Conservation (phyloP, 2,329 filamentous ascomycete species). For the Aspergillus jensenii region DNA sequence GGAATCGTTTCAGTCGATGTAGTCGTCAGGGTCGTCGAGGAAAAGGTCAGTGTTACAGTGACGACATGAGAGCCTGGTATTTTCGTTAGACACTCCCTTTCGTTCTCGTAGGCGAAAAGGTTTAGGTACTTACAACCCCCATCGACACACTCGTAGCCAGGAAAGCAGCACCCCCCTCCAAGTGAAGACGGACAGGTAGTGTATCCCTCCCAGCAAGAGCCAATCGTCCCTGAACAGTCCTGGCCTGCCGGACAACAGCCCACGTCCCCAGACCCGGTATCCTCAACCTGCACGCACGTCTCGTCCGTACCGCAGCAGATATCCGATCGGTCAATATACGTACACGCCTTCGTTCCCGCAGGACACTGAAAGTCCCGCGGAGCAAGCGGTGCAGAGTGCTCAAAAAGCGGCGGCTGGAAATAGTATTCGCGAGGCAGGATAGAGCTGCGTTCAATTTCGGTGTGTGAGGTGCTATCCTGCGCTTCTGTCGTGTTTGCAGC, state of each 20-base stretch:
- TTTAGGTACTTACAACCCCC: slow-evolving; percentile 50
- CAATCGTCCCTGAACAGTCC: slow-evolving; percentile 53
- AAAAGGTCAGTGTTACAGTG: slow-evolving; percentile 36
- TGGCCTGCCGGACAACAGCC: slow-evolving; percentile 60
- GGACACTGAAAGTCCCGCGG: slow-evolving; percentile 58
- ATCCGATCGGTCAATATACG: slow-evolving; percentile 55
- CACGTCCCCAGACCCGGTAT: slow-evolving; percentile 56
- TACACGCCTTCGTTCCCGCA: slow-evolving; percentile 53
- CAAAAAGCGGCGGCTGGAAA: slow-evolving; percentile 10
- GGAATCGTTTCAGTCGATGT: slow-evolving; percentile 32
- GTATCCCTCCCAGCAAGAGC: slow-evolving; percentile 53
- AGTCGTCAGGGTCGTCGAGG: slow-evolving; percentile 30
- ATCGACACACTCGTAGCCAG: slow-evolving; percentile 57
- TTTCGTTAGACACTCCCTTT: too few relatives aligned
- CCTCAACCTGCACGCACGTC: slow-evolving; percentile 54
- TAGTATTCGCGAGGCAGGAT: slow-evolving; percentile 17
- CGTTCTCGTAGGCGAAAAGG: too few relatives aligned
- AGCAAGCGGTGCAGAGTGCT: slow-evolving; percentile 14
- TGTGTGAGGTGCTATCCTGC: background rate
- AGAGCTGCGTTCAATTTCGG: slow-evolving; percentile 2
- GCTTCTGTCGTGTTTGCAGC: background rate
- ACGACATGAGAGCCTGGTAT: slow-evolving; percentile 33
- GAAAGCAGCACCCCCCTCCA: slow-evolving; percentile 63
- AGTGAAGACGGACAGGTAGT: slow-evolving; percentile 53
- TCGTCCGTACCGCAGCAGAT: slow-evolving; percentile 58